Evolutionary conservation across 176 grass and related monocot genomes (phyloP), one percentile per base, ranked within the genome.

Genomic region (Triticum urartu): DNA sequence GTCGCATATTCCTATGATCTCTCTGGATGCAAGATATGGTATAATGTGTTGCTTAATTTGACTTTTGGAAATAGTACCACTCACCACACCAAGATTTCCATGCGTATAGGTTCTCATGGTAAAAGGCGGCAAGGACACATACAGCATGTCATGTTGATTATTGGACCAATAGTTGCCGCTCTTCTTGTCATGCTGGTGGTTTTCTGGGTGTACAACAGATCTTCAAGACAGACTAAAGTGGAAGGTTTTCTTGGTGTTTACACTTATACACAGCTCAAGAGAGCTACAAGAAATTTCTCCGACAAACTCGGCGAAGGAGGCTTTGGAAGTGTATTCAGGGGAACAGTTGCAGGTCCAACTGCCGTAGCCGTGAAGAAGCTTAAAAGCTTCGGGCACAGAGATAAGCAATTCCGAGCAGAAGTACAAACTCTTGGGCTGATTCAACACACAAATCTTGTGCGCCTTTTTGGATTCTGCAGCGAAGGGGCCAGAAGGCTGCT

Each of bases 341-440:
- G 78, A 72, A 52, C 70, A 0, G 6, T 87, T 45, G 50, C 36
- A 75, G 59, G 68, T 10, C 50, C 86, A 26, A 81, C 32, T 48
- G 20, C 10, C 39, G 69, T 81, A 7, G 86, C 78, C 18, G 86
- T 87, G 33, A 81, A 87, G 86, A 56, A 30, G 56, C 78, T 87
- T 42, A 80, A 87, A 74, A 10, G 77, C 13, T 11, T 81, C 7
- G n/a, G 14, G 1, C 69, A 75, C 15, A 24, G 6, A 50, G 86
- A 87, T 13, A 87, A 87, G 78, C 86, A 87, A 67, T 87, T 87
- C 68, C 67, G 78, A 12, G 48, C 86, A 52, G 78, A 87, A 50
- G 78, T 87, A 7, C 78, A 65, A 9, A 74, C 86, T 64, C 62
- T 87, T 65, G 86, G 86, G 26, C 64, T 75, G 86, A 87, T 87